Evolutionary conservation across 495 filamentous ascomycete species (phyloP), one percentile per base, ranked within the genome.

Genomic region (Talaromyces proteolyticus): DNA sequence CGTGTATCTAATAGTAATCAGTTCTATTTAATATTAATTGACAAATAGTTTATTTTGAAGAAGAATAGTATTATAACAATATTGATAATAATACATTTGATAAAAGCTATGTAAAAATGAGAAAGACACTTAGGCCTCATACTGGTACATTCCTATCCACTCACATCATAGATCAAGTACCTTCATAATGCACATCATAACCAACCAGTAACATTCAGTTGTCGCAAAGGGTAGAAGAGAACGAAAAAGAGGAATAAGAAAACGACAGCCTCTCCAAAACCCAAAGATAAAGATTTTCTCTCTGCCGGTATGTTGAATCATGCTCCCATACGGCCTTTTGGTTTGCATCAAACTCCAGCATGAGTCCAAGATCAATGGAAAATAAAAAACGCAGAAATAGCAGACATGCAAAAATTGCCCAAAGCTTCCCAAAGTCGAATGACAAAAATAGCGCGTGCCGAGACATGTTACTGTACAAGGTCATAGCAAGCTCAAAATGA

Each of bases 401-500:
- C 26, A 29, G 11, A 34, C n/a, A 42, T 44, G 42, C 40, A 44
- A 21, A 17, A 40, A 50, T 34, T 14, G 29, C 17, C 40, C 25
- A 19, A 40, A 52, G 26, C 42, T 34, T 26, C 24, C 25, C 34
- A 25, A 25, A 37, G 36, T 29, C 23, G 22, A 34, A 34, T 1
- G 29, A 34, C 19, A 29, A n/a, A 52, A 39, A 47, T 20, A 29
- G 5, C 14, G 26, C 22, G 34, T 52, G 43, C 37, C 29, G 20
- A 45, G 26, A 26, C 16, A 46, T 37, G 37, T 66, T 75, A 73
- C 65, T 73, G 60, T 75, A 75, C 69, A 75, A 62, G 65, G 65
- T 63, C 57, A 63, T 62, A 59, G 59, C 62, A 60, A 61, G 58
- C 45, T 57, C 40, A 52, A 42, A 57, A 47, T 39, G 42, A 18